Evolutionary conservation across 371 early-diverging fungal species (phyloP), one percentile per base, ranked within the genome.

Genomic region (Mucor racemosus): DNA sequence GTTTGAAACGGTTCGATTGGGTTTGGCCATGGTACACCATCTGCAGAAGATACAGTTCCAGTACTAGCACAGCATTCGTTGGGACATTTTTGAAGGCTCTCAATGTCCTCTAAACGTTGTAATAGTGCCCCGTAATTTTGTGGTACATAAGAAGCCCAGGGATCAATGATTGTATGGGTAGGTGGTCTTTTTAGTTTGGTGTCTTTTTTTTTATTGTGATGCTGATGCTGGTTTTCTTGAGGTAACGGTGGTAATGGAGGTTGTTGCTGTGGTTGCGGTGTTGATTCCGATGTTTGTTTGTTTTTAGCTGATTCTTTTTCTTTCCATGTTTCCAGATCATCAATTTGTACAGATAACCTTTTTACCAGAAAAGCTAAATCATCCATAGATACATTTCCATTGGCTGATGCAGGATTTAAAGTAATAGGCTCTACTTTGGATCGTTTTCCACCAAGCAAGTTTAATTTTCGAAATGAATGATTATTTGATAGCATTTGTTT

Each of bases 71-170:
- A 61, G 14, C 62, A 60, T 17, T 44, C 38, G n/a, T 73, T 57
- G 31, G 76, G 56, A 64, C 68, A 60, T 33, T 60, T 60, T 55
- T 58, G 68, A 33, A 60, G 64, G 8, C 54, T 60, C 35, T 66
- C 67, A 54, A 69, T 60, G 31, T 50, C 65, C 26, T 69, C 64
- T 53, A 77, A 33, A 21, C 58, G 40, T 53, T 72, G 68, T 26
- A 79, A 34, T 5, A 79, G 57, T 6, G 62, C 67, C 4, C 68
- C 74, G 39, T 79, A 79, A 36, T 71, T 61, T 44, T 73, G 69
- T 19, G 71, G 69, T 5, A 79, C 74, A 36, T 69, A 65, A 13
- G 65, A 55, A 35, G 73, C 75, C 61, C 75, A 73, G 15, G 80
- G 80, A 42, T 79, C 76, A 31, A 78, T 62, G 11, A 63, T 35